Evolutionary conservation across 2,329 filamentous ascomycete species (phyloP), one percentile per base, ranked within the genome.

Genomic region (Tolypocladium tropicale): DNA sequence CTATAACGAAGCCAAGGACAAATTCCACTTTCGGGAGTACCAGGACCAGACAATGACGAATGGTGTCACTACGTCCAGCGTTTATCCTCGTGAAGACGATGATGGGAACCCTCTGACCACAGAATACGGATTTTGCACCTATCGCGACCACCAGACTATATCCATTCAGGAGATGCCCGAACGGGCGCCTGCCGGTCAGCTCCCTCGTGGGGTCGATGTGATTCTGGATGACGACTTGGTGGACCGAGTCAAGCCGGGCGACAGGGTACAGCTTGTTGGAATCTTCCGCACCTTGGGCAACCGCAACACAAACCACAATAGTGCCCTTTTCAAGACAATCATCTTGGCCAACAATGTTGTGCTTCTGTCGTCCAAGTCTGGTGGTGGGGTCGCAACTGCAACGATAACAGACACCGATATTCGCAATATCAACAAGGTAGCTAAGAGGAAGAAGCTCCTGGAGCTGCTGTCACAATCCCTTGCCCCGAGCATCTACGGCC

Each of bases 121-220:
- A 4, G 94, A 99, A 69, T 99, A 97, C 70, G 94, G 94, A 28
- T 93, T 95, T 74, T 95, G 88, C 70, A 94, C 88, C 53, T 99
- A 96, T 74, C 83, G 93, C 67, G 94, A 99, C 70, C 94, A 99
- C 69, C 94, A 99, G 72, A 96, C 90, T 18, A 90, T 99, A 58
- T 96, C 93, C 0, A 96, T 99, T 62, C 94, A 99, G 74, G 94
- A 99, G 76, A 99, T 99, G 94, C 94, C 94, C 0, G 94, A 99
- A 72, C 81, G 93, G 64, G 94, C 94, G 2, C 94, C 94, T 55
- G 93, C 94, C 57, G 94, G 94, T 54, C 94, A 97, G 76, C 81
- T 99, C 61, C 94, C 94, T 58, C 86, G 94, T 55, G 91, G 93
- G 56, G 94, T 99, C 21, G 94, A 99, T 72, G 92, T 97, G 16